phyloP scores from a whole-genome alignment of 1,139 yeast genomes.

The Yamadazyma friedrichii region DNA sequence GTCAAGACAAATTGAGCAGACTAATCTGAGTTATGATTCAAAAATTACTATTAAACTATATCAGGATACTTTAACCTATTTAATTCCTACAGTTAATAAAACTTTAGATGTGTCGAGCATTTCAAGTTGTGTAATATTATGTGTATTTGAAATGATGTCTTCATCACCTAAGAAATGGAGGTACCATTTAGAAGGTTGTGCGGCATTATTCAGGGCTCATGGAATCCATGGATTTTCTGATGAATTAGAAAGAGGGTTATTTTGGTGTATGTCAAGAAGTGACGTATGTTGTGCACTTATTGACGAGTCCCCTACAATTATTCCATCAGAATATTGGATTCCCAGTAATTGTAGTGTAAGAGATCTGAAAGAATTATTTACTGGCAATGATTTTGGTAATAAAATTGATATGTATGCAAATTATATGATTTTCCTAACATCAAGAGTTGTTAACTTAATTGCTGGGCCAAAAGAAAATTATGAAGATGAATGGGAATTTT shows the following conservation, averaged over 20 bases:
- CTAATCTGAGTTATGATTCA: constrained; percentile 14
- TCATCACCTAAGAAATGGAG: constrained; percentile 34
- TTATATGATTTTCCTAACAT: constrained; percentile 34
- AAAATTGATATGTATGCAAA: constrained; percentile 39
- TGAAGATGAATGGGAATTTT: constrained; percentile 30
- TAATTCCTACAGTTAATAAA: constrained; percentile 28
- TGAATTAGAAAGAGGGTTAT: constrained; percentile 28
- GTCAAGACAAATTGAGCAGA: constrained; percentile 27
- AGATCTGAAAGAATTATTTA: constrained; percentile 23
- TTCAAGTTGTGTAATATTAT: constrained; percentile 28
- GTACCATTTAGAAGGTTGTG: constrained; percentile 36
- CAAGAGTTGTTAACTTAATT: constrained; percentile 32
- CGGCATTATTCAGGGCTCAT: constrained; percentile 32
- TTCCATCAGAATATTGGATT: constrained; percentile 31
- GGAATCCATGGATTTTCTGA: constrained; percentile 35
- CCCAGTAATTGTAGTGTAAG: constrained; percentile 23
- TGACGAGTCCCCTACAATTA: constrained; percentile 32
- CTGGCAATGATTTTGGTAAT: constrained; percentile 12
- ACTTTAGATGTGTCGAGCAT: constrained; percentile 20
- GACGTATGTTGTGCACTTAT: constrained; percentile 36
- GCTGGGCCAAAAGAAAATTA: constrained; percentile 20
- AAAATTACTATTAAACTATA: constrained; percentile 21
- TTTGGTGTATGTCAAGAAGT: constrained; percentile 40
- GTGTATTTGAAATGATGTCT: constrained; percentile 36
- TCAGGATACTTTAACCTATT: constrained; percentile 23